Evolutionary conservation across 495 filamentous ascomycete genomes (phyloP), one percentile per base, ranked within the genome.

Genomic region (Bombardia bombarda): DNA sequence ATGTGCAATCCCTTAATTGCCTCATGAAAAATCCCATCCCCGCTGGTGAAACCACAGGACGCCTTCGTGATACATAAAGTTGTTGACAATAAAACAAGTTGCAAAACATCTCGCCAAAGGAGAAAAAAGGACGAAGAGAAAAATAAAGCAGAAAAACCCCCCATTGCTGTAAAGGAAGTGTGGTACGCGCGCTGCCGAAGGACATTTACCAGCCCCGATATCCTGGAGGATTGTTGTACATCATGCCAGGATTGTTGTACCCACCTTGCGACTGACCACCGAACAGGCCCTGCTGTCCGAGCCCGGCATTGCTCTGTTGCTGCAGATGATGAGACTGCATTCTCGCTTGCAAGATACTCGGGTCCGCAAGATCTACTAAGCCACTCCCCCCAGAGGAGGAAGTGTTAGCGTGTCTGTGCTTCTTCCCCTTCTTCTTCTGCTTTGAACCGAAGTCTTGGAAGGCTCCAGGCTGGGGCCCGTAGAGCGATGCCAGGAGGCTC

Each of bases 401-500:
- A 90, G 89, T 94, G 86, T 94, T 93, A 92, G 89, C 89, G 83
- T 95, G 87, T 83, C 87, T 93, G 74, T 93, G 88, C 84, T 93
- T 92, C 82, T 93, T 94, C 79, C 86, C 87, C 85, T 95, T 94
- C 86, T 94, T 95, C 86, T 92, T 95, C 80, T 89, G 84, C 83
- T 94, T 94, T 73, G 81, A 78, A 69, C 80, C 83, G 75, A 80
- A 79, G 62, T 89, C 87, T 76, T 86, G 81, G 72, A 80, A 82
- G 68, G 77, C 74, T 72, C 85, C 84, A 73, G 82, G 66, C 77
- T 84, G 87, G 64, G 82, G 67, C 73, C 83, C 85, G 75, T 89
- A 90, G 79, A 88, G 86, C 79, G 83, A 83, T 82, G 76, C 80
- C 67, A 87, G 72, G 75, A 86, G 82, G 77, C 79, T 82, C 73